These are phyloP conservation scores for Pyricularia sp. DNA, from an alignment of 2,329 filamentous ascomycete genomes.

Conservation along the genomic window DNA sequence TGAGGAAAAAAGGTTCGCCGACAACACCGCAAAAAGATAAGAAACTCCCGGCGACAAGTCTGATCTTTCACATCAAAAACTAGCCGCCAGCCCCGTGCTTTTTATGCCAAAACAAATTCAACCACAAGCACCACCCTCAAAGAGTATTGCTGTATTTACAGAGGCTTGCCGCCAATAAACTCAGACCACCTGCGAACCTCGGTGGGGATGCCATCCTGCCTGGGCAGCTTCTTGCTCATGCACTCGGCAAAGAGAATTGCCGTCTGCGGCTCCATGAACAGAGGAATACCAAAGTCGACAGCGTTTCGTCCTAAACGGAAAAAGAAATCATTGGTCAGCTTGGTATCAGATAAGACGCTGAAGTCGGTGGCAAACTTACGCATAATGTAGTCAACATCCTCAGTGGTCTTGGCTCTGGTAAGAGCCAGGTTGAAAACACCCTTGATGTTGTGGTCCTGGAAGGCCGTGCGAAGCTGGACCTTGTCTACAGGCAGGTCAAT, in stretches of 20 bases:
- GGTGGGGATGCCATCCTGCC: conserved; percentile 71
- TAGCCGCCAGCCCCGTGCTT: not conserved
- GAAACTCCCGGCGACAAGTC: not conserved
- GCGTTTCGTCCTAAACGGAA: conserved; percentile 52
- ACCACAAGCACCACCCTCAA: not conserved
- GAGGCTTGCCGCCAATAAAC: conserved; percentile 76
- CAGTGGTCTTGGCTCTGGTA: conserved; percentile 65
- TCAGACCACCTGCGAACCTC: conserved; percentile 94
- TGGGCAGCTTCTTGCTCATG: conserved; percentile 92
- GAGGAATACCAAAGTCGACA: conserved; percentile 91
- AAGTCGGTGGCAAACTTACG: conserved; percentile 23
- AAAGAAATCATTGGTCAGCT: not conserved
- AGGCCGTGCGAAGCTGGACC: conserved; percentile 84
- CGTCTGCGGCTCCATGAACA: conserved; percentile 99
- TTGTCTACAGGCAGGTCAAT: conserved; percentile 98
- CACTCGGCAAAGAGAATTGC: conserved; percentile 92
- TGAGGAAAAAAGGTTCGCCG: not conserved
- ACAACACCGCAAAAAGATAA: not conserved
- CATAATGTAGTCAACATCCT: conserved; percentile 98
- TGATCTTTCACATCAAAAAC: not conserved
- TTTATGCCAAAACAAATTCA: not conserved
- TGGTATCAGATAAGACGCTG: not conserved
- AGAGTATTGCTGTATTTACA: conserved; percentile 33
- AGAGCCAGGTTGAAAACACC: conserved; percentile 92
- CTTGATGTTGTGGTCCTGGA: conserved; percentile 91